A percentile compares a stretch with the other conserved stretches of the same genome.
Evolutionary conservation across 169 alveolate genomes (phyloP).

Genomic region (Cyclospora cayetanensis): DNA sequence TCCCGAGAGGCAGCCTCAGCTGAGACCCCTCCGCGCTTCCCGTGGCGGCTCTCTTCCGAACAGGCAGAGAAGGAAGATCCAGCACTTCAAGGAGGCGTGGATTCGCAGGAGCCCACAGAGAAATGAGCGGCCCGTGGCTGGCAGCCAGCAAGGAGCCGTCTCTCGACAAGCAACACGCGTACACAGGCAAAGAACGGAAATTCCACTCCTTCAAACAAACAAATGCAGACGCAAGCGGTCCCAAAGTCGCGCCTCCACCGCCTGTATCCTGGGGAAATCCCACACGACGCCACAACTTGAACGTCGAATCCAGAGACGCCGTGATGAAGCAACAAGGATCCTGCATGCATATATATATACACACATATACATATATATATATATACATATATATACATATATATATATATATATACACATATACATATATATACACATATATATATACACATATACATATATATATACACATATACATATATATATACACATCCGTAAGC

Average conservation of each 20-base stretch:
- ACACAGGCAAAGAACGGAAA: not conserved
- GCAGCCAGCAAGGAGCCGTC: slow-evolving; percentile 59
- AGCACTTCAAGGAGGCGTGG: not conserved
- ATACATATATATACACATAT: not conserved
- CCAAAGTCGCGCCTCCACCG: not conserved
- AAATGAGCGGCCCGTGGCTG: slow-evolving; percentile 2
- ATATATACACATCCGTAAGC: not conserved
- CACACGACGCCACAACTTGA: slow-evolving; percentile 58
- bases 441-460: not conserved
- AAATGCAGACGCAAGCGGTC: not conserved
- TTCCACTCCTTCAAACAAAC: slow-evolving; percentile 7
- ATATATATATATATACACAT: not conserved
- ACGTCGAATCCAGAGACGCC: slow-evolving; percentile 17
- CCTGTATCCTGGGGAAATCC: not conserved
- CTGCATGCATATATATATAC: not conserved
- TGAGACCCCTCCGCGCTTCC: not conserved
- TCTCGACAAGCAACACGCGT: not conserved
- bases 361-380: not conserved
- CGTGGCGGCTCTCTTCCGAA: not conserved
- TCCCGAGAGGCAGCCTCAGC: slow-evolving; percentile 14
- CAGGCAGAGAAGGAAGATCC: not conserved
- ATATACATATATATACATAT: not conserved
- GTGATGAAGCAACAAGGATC: slow-evolving; percentile 53
- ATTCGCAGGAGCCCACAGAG: slow-evolving; percentile 37
- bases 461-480: not conserved